Conservation (phyloP, 345 rosid species). For the Gossypium sturtianum region DNA sequence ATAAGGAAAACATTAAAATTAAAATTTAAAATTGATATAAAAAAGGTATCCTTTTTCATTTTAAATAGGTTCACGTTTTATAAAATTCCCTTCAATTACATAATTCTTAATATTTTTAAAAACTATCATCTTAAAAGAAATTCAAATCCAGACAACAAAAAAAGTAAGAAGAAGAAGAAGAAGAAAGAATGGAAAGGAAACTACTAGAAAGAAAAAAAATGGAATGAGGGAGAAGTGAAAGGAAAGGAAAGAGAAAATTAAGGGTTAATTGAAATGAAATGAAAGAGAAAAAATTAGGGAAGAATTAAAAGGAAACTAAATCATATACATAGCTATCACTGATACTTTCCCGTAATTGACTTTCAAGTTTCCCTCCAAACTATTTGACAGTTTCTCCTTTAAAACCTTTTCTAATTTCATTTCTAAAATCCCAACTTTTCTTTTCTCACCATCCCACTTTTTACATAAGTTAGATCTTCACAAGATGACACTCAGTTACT, state of each 20-base stretch:
- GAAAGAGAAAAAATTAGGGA: neutral
- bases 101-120: too few species aligned
- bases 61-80: neutral
- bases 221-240: neutral
- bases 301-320: neutral
- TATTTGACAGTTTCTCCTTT: neutral
- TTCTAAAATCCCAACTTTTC: neutral
- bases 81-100: neutral
- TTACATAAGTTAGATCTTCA: neutral
- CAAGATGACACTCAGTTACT: neutral
- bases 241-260: neutral
- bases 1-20: too few species aligned
- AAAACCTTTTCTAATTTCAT: neutral
- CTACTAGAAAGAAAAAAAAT: too few species aligned
- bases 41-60: neutral
- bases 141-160: too few species aligned
- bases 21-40: neutral
- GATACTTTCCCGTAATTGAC: neutral
- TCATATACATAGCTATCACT: neutral
- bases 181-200: too few species aligned
- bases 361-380: conserved; percentile 6
- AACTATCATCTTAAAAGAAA: too few species aligned
- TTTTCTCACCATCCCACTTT: neutral
- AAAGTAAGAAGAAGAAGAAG: too few species aligned
- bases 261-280: too few species aligned